Evolutionary conservation across 2,329 filamentous ascomycete species (phyloP), one percentile per base, ranked within the genome.

Genomic region (Cladosporium halotolerans): DNA sequence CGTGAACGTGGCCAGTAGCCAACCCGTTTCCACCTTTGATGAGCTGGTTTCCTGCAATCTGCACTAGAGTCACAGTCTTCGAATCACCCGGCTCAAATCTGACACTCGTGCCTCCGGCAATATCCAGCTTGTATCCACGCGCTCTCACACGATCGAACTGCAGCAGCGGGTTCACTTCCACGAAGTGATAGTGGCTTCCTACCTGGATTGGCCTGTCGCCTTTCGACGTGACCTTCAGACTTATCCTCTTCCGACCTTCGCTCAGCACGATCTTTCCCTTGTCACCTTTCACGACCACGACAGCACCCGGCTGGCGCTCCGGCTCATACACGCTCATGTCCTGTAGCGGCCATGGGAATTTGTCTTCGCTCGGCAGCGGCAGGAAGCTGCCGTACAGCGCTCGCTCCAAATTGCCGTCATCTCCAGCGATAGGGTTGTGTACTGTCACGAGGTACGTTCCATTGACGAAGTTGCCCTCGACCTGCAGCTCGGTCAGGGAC

Each of bases 401-500:
- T 64, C 84, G 85, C n/a, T 82, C 83, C 33, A 96, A 76, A 70
- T 96, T 84, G 4, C 91, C 92, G 67, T 96, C 87, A 59, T 96
- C 86, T 56, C 83, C 85, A 60, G 84, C 83, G 70, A 97, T 86
- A 23, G 92, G 92, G 67, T 95, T 83, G 72, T 96, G 89, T 14
- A 97, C 89, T 0, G 92, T 97, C 34, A 97, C 91, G 39, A 97
- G 83, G 67, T 96, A 96, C 2, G 91, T 96, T 52, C 92, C 92
- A 6, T 82, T 86, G 28, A 83, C 85, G 67, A 97, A 97, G 2
- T 91, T 97, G 55, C 92, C 92, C 72, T 97, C 92, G 60, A 97
- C 88, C 77, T 95, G 89, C 62, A 97, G 81, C 73, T 95, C 87
- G 55, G 82, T 79, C 41, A 97, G 81, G 3, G 88, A 90, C 40